A percentile compares a stretch with the other conserved stretches of the same genome.
Evolutionary conservation across 2,329 filamentous ascomycete genomes (phyloP).

Genomic region (Ophiostoma australiae): DNA sequence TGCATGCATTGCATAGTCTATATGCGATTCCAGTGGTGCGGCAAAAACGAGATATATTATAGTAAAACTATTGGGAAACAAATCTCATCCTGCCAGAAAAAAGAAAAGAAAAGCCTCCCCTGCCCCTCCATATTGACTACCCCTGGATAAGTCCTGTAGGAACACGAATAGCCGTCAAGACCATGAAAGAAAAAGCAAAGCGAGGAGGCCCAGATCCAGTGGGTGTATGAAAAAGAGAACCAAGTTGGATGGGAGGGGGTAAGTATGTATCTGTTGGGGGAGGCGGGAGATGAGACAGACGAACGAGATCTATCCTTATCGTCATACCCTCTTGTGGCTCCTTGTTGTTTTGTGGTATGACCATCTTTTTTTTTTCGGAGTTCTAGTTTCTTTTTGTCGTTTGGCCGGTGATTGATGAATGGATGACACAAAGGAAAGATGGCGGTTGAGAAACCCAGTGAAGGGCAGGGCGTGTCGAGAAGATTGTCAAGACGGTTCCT

Average conservation of each 20-base stretch:
- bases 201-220: conserved; percentile 16
- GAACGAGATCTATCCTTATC: background rate
- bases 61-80: background rate
- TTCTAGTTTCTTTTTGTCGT: conserved; percentile 2
- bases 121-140: background rate
- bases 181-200: background rate
- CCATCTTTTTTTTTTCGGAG: background rate
- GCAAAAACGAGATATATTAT: background rate
- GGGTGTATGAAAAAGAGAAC: background rate
- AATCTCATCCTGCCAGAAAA: background rate
- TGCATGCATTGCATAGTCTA: no score
- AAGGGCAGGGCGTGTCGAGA: conserved; percentile 4
- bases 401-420: background rate
- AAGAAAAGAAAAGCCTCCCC: background rate
- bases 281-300: conserved; percentile 1
- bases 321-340: conserved; percentile 3
- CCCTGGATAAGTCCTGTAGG: conserved; percentile 13
- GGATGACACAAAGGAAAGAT: conserved; percentile 1
- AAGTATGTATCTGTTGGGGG: background rate
- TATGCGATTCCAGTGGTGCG: no score
- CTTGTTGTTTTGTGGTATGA: background rate
- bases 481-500: background rate
- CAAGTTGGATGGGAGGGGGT: background rate
- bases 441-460: background rate
- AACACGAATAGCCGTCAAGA: conserved; percentile 12